Base-by-base conservation (phyloP, 176 grass and related monocot species). In the Rhynchospora pubera region DNA sequence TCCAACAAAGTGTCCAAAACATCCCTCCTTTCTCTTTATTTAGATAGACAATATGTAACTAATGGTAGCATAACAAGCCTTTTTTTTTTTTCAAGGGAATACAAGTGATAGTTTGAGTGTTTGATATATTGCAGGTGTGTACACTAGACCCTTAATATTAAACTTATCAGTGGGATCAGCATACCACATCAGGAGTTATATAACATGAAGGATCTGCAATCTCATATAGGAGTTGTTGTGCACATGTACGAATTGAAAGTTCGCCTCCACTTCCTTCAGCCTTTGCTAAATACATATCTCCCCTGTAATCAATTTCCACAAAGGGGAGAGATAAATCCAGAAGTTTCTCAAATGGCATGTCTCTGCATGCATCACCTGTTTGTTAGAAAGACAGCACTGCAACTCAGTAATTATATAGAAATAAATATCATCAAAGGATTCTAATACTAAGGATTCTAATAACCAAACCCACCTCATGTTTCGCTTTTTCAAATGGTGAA, bases 181-280 rank as follows among this genome's bases (percentile, higher is more conserved):
- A 87, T 81, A 97, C 95, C 90, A 97, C 87, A 88, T 97, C 95
- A 93, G 95, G 95, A 85, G 95, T 97, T 59, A 88, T 85, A 72
- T 97, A 97, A 84, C 84, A 86, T 59, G 87, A 87, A 44, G 95
- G 95, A 79, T 94, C 92, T 81, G 90, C 85, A 84, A 97, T 87
- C 81, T 97, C 95, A 80, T 97, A 97, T 61, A 97, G 85, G 81
- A 97, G 92, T 80, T 97, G 95, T 74, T 97, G 85, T 56, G 92
- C 92, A 87, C 95, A 94, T 56, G 95, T 97, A 70, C 79, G 88
- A 53, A 53, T 43, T 81, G 78, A 88, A 51, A 97, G 48, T 89
- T 89, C 88, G 62, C 95, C 95, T 79, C 92, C 90, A 15, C 95
- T 97, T 56, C 88, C 83, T 61, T 89, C 84, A 79, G 87, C 87